Evolutionary conservation across 164 flowering plant species (phyloP).

Genomic region (Akebia trifoliata): DNA sequence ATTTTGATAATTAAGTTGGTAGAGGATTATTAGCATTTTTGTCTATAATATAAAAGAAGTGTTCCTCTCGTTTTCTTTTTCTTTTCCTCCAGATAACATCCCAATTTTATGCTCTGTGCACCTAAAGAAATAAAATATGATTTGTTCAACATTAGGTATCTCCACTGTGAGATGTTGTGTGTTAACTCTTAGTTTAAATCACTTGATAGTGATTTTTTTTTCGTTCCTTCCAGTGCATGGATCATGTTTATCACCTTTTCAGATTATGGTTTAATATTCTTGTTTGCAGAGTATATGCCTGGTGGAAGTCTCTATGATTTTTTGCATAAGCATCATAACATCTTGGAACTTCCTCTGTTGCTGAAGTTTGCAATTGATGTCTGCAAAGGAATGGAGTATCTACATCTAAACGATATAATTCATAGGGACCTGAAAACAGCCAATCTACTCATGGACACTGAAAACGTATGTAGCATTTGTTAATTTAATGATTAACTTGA

Average conservation of each 20-base stretch:
- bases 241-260: too few species aligned
- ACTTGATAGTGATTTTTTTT: too few species aligned
- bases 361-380: conserved; percentile 84
- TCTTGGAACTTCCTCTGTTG: conserved; percentile 53
- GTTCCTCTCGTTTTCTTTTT: too few species aligned
- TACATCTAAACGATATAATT: conserved; percentile 78
- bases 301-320: conserved; percentile 92
- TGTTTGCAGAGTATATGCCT: conserved; percentile 84
- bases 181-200: too few species aligned
- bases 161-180: not conserved
- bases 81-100: too few species aligned
- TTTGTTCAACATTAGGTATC: not conserved
- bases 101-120: too few species aligned
- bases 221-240: too few species aligned
- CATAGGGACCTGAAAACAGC: conserved; percentile 98
- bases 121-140: too few species aligned
- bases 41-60: too few species aligned
- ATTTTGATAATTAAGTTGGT: too few species aligned
- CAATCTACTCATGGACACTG: conserved; percentile 77
- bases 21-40: too few species aligned
- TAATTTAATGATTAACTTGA: not conserved
- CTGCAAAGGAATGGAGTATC: conserved; percentile 92
- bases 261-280: conserved; percentile 15
- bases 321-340: conserved; percentile 62
- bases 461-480: conserved; percentile 43